A percentile compares a stretch with the other conserved stretches of the same genome.
phyloP scores from a whole-genome alignment of 2,329 filamentous ascomycete species.

The Xylariales sp. region DNA sequence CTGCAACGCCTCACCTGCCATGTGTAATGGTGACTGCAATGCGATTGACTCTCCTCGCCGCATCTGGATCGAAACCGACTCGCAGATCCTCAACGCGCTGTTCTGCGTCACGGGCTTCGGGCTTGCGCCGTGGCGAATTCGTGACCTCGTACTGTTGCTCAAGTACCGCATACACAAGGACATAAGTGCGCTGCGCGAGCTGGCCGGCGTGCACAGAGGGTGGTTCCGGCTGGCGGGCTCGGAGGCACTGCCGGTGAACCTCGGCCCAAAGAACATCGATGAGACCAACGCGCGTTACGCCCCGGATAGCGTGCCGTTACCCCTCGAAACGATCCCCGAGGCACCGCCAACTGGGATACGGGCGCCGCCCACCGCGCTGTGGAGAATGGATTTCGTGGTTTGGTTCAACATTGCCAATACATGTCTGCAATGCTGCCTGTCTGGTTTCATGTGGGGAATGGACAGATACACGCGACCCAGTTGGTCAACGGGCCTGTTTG shows the following conservation, averaged over 20 bases:
- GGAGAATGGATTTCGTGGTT: slow-evolving; percentile 77
- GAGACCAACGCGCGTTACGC: slow-evolving; percentile 30
- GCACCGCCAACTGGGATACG: slow-evolving; percentile 68
- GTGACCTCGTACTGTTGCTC: slow-evolving; percentile 65
- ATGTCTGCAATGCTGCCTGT: slow-evolving; percentile 68
- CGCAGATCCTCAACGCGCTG: slow-evolving; percentile 76
- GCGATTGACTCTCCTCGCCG: slow-evolving; percentile 61
- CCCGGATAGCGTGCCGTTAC: slow-evolving; percentile 55
- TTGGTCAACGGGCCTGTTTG: slow-evolving; percentile 77
- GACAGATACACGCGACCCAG: slow-evolving; percentile 69
- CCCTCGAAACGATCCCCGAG: slow-evolving; percentile 57
- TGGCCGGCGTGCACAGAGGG: slow-evolving; percentile 69
- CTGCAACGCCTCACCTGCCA: slow-evolving; percentile 67
- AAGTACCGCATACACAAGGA: slow-evolving; percentile 55
- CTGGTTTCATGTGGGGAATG: slow-evolving; percentile 79
- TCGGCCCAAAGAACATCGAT: slow-evolving; percentile 50
- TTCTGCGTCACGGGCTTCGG: slow-evolving; percentile 88
- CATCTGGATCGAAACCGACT: slow-evolving; percentile 84
- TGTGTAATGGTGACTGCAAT: slow-evolving; percentile 68
- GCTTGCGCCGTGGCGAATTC: slow-evolving; percentile 77
- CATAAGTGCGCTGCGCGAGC: slow-evolving; percentile 54
- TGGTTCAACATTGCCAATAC: slow-evolving; percentile 80
- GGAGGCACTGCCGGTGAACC: slow-evolving; percentile 46
- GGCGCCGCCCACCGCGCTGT: slow-evolving; percentile 61
- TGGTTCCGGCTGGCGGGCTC: slow-evolving; percentile 75